phyloP scores from a whole-genome alignment of 2,329 filamentous ascomycete genomes.

The Penicillium brevicompactum region DNA sequence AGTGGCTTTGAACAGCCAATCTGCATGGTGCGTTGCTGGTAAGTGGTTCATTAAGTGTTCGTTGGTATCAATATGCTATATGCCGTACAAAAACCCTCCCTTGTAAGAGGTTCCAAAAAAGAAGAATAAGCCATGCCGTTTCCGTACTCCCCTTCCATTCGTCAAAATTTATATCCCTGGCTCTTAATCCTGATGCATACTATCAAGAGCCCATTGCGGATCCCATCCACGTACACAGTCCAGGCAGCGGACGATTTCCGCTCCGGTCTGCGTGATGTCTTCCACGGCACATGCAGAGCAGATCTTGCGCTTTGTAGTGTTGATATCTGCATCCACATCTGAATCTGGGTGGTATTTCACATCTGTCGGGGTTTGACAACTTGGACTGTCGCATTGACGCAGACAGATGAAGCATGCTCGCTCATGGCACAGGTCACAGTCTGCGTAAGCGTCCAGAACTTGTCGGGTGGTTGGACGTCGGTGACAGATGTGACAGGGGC shows the following conservation, averaged over 20 bases:
- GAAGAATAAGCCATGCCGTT: not conserved
- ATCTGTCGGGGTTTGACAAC: slow-evolving; percentile 22
- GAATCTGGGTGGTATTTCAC: not conserved
- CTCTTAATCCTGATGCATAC: slow-evolving; percentile 14
- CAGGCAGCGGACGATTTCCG: slow-evolving; percentile 41
- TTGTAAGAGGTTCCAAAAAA: not conserved
- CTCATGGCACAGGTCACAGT: slow-evolving; percentile 42
- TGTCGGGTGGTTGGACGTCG: slow-evolving; percentile 43
- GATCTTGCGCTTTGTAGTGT: slow-evolving; percentile 31
- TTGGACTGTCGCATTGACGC: slow-evolving; percentile 38
- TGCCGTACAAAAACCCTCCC: slow-evolving; percentile 7
- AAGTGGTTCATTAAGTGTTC: not conserved
- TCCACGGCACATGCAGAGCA: slow-evolving; percentile 46
- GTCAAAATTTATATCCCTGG: not conserved
- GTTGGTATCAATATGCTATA: slow-evolving; percentile 10
- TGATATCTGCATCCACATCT: not conserved
- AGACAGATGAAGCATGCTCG: slow-evolving; percentile 47
- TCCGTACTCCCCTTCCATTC: not conserved
- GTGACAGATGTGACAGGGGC: slow-evolving; percentile 47
- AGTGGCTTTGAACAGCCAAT: slow-evolving; percentile 10
- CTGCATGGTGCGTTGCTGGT: not conserved
- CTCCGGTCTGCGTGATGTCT: slow-evolving; percentile 38
- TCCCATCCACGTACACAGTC: slow-evolving; percentile 34
- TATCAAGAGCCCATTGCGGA: slow-evolving; percentile 17
- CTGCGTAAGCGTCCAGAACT: slow-evolving; percentile 44